These are phyloP conservation scores for Glycine tomentella DNA, from an alignment of 306 rosid species.

Conservation along the genomic window DNA sequence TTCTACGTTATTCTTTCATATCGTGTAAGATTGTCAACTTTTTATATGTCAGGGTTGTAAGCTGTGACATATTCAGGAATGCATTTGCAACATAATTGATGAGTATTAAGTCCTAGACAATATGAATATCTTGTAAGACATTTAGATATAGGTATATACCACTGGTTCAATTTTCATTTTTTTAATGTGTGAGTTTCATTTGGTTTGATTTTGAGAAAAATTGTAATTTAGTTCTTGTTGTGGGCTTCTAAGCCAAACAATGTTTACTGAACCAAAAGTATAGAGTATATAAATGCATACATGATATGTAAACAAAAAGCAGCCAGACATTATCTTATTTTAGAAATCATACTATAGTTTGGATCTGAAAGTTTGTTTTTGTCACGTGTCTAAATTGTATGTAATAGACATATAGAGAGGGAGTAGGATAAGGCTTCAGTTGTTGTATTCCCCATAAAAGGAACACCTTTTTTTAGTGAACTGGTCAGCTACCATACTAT, in stretches of 20 bases:
- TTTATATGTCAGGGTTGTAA: slow-evolving; percentile 36
- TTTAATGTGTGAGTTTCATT: background rate
- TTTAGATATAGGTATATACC: slow-evolving; percentile 26
- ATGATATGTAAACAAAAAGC: background rate
- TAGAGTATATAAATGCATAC: background rate
- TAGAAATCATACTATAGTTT: background rate
- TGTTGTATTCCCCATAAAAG: no score
- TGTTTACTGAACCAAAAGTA: background rate
- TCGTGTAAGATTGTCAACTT: slow-evolving; percentile 33
- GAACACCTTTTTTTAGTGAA: no score
- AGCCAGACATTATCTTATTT: background rate
- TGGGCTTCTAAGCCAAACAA: slow-evolving; percentile 3
- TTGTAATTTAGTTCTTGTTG: background rate
- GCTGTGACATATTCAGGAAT: slow-evolving; percentile 33
- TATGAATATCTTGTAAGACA: slow-evolving; percentile 37
- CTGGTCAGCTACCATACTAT: no score
- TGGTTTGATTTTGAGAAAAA: slow-evolving; percentile 6
- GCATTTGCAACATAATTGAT: slow-evolving; percentile 31
- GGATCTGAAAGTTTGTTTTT: background rate
- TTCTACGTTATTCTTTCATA: slow-evolving; percentile 23
- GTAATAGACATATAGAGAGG: background rate
- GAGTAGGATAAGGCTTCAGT: no score
- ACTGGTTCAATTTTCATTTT: slow-evolving; percentile 25
- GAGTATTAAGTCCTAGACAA: slow-evolving; percentile 22
- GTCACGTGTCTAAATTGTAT: background rate